Evolutionary conservation across 164 flowering plant genomes (phyloP), one percentile per base, ranked within the genome.

Genomic region (Saururus chinensis): DNA sequence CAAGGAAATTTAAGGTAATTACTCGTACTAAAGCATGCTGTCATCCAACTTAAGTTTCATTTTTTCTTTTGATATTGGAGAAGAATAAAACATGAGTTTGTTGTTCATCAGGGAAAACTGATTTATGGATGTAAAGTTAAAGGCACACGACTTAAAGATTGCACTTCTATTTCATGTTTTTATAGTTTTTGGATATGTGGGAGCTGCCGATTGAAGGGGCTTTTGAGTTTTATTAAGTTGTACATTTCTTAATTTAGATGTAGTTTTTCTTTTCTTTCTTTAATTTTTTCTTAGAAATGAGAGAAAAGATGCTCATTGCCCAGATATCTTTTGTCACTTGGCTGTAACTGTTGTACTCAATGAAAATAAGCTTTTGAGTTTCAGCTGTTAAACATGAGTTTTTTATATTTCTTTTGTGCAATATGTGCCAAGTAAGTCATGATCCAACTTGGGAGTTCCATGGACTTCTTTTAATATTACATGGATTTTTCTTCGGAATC

Each of bases 11-110:
- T 45, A 12, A 45, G 49, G 49, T 45, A 45, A 17, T 10, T 12
- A 0, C 49, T 45, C 17, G 14, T 17, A 9, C 49, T 12, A 30
- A 2, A 30, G 37, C 37, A 30, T 30, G 2, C 49, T 8, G 14
- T 2, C 49, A 45, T 45, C 17, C 17, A 45, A 45, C 14, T 0
- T 17, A 45, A 12, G 17, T 45, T 45, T 45, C 49, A 12, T 12
- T 12, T 45, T 45, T 45, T 12, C 49, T 8, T 45, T 12, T 45
- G 17, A 45, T 45, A 17, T 45, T 2, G 76, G 85, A 1, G 14
- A 45, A 12, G 14, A 45, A 12, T 0, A 3, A 4, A 45, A 45
- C 49, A 41, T 13, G 17, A 45, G 49, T 17, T 45, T 4, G 17
- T 45, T 45, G 45, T 41, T 13, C n/a, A n/a, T 41, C 45, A 41